Evolutionary conservation across 139 green algal species (phyloP), one percentile per base, ranked within the genome.

Genomic region (Diplosphaera chodatii): DNA sequence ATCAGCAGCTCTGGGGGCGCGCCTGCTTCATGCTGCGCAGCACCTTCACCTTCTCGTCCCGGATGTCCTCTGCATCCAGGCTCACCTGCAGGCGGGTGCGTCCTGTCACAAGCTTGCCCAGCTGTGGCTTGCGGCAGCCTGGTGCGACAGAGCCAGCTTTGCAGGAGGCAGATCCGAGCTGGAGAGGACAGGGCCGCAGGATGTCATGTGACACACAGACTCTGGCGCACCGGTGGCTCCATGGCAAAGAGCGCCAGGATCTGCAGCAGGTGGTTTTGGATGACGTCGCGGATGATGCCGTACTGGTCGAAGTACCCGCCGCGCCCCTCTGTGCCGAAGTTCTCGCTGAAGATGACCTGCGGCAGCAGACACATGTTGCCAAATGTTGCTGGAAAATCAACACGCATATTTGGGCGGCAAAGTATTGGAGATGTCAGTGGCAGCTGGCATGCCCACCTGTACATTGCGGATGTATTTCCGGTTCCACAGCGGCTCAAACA

Each of bases 261-360:
- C 79, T 97, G 85, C 71, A 98, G 83, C 71, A 99, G 82, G 76
- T 99, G 96, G 82, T 99, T 99, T 78, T 99, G 95, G 76, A 99
- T 98, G 72, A 99, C 96, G 80, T 99, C 96, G 13, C 96, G 87
- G 75, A 99, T 94, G 84, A 99, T 99, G 81, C 95, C 95, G 77
- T 98, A 99, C 74, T 96, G 80, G 85, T 99, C 96, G 86, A 99
- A 99, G 85, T 99, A 99, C 27, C 95, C 95, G 25, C 95, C 95
- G 16, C 94, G 85, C 3, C 94, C 94, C 82, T 99, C 92, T 5
- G 95, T 99, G 72, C 95, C 95, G 86, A 98, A 98, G 80, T 98
- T 85, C 78, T 99, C 95, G 41, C 77, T 92, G 84, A 99, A 99
- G 40, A 96, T 97, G 75, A 99, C 91, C 88, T 94, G 89, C 71